Percentiles rank a stretch among this genome's conserved stretches.
Evolutionary conservation across 805 yeast species (phyloP).

Genomic region (Candida piceae): DNA sequence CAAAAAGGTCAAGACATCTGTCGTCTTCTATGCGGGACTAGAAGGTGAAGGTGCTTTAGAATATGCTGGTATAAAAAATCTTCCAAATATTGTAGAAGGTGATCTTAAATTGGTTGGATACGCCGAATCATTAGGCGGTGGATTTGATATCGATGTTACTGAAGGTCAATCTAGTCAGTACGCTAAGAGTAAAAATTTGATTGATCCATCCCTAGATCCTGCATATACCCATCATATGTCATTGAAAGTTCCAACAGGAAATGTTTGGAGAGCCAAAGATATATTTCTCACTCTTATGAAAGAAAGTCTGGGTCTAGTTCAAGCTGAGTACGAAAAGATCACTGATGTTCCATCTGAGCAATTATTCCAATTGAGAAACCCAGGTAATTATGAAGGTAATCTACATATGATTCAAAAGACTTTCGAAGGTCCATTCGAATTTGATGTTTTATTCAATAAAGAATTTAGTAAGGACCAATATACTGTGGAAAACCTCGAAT

Average conservation of each 20-base stretch:
- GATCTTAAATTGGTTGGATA: constrained; percentile 42
- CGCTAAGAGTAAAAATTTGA: constrained; percentile 26
- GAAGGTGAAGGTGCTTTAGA: constrained; percentile 54
- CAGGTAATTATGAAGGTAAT: constrained; percentile 63
- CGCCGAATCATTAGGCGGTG: constrained; percentile 59
- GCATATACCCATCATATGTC: constrained; percentile 59
- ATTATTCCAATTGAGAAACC: constrained; percentile 51
- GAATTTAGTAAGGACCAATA: constrained; percentile 39
- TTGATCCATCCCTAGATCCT: constrained; percentile 49
- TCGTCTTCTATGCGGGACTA: constrained; percentile 75
- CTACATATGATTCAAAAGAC: constrained; percentile 74
- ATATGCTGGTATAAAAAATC: constrained; percentile 32
- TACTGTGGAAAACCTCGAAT: constrained; percentile 31
- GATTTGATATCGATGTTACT: constrained; percentile 55
- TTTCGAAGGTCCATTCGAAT: constrained; percentile 70
- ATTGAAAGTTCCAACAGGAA: constrained; percentile 63
- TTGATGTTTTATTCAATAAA: constrained; percentile 59
- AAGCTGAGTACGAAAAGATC: constrained; percentile 23
- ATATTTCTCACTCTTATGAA: constrained; percentile 64
- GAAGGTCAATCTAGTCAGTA: constrained; percentile 46
- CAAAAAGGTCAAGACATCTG: constrained; percentile 48
- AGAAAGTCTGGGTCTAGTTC: constrained; percentile 54
- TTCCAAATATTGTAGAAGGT: constrained; percentile 29
- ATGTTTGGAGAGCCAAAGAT: constrained; percentile 75
- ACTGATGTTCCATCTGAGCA: constrained; percentile 41